Percentiles rank a stretch among this genome's conserved stretches.
These are phyloP conservation scores for Clitopilus hobsonii DNA, from an alignment of 768 basidiomycete species.

Conservation along the genomic window DNA sequence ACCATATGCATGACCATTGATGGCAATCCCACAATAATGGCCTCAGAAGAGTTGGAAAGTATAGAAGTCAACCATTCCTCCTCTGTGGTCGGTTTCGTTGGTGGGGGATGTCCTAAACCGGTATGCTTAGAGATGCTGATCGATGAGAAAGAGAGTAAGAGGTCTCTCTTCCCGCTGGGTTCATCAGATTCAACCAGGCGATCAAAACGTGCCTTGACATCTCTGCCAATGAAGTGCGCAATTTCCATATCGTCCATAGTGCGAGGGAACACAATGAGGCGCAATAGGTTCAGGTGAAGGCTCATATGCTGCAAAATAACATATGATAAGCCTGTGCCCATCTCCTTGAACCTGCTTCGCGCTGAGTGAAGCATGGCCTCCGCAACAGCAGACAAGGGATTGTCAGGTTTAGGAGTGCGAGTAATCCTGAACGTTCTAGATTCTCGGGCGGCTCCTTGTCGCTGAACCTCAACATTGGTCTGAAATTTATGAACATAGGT, in stretches of 20 bases:
- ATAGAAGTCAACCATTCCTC: constrained; percentile 58
- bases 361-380: constrained; percentile 79
- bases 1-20: constrained; percentile 81
- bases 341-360: constrained; percentile 64
- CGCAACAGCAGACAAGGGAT: constrained; percentile 81
- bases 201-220: constrained; percentile 67
- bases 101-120: constrained; percentile 49
- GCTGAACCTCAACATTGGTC: constrained; percentile 66
- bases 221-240: constrained; percentile 66
- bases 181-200: constrained; percentile 52
- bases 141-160: constrained; percentile 70
- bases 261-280: constrained; percentile 73
- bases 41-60: constrained; percentile 58
- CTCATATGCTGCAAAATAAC: constrained; percentile 71
- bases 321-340: constrained; percentile 53
- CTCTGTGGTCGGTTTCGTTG: constrained; percentile 33
- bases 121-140: constrained; percentile 72
- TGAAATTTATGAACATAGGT: constrained; percentile 72
- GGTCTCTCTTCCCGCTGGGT: constrained; percentile 52
- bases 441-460: constrained; percentile 72
- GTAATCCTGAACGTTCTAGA: constrained; percentile 74
- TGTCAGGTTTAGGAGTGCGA: constrained; percentile 68
- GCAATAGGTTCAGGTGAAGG: constrained; percentile 59
- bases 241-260: constrained; percentile 75
- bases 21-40: constrained; percentile 76